phyloP scores from a whole-genome alignment of 306 rosid species.

The Malus sieversii region DNA sequence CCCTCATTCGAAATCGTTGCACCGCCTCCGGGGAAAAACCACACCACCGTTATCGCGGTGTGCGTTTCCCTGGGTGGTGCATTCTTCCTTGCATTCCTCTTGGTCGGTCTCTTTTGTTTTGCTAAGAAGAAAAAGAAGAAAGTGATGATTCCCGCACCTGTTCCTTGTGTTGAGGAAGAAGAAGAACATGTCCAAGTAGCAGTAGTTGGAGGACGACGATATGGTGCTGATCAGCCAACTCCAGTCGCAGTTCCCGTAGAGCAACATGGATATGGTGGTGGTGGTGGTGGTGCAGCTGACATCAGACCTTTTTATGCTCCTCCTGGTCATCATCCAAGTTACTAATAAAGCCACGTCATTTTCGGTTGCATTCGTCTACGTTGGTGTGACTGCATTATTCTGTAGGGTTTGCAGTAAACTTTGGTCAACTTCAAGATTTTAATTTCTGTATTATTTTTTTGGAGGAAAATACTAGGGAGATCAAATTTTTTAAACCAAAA shows the following conservation, averaged over 20 bases:
- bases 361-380: neutral
- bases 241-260: neutral
- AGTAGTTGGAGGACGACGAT: neutral
- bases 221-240: neutral
- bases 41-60: conserved; percentile 44
- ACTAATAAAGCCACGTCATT: neutral
- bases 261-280: neutral
- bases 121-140: conserved; percentile 43
- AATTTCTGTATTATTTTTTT: neutral
- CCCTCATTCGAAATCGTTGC: conserved; percentile 14
- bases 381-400: conserved; percentile 1
- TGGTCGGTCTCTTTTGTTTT: conserved; percentile 34
- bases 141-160: conserved; percentile 24
- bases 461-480: too few species aligned
- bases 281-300: neutral
- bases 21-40: conserved; percentile 25
- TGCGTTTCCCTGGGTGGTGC: conserved; percentile 43
- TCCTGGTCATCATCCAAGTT: conserved; percentile 5
- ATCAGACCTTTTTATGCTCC: neutral
- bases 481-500: too few species aligned
- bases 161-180: conserved; percentile 21
- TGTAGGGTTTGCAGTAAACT: neutral
- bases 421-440: neutral
- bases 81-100: conserved; percentile 38
- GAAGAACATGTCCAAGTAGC: neutral